Evolutionary conservation across 768 basidiomycete species (phyloP), one percentile per base, ranked within the genome.

Genomic region (Strobilomyces confusus): DNA sequence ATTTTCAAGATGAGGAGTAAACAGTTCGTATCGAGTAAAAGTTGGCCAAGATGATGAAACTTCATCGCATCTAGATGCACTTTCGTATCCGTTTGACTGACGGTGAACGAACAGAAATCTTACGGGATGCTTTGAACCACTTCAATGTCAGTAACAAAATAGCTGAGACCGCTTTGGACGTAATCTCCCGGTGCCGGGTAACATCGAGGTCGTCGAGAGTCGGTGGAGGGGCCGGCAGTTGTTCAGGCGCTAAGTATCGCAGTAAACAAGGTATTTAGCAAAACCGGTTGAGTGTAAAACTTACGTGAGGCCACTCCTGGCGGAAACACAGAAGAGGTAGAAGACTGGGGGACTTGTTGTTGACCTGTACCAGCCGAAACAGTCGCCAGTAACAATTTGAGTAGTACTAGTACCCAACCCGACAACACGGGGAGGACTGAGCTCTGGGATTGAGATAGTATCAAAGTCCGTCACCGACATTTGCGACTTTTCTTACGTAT

Each of bases 91-190:
- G 46, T 17, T 19, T 26, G 8, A 9, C 17, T 43, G n/a, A 32
- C 20, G 13, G 25, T 43, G 44, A 29, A 51, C 22, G 25, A 41
- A 20, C 17, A 37, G 46, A 44, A 44, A 11, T 79, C 93, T 69
- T 60, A 98, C 95, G 97, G 47, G 95, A 98, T 22, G 89, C 90
- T 72, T 98, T 98, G 78, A 98, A 95, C 97, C 97, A 99, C 69
- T 98, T 97, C 59, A 99, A 69, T 2, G 89, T 81, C 34, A 98
- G 74, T 6, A 98, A 72, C 25, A 99, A 70, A 52, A 98, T 97
- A 1, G 94, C 95, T 14, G 97, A 98, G 5, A 97, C 92, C 0
- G 94, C 94, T 69, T 99, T 99, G 12, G 92, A 92, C 0, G 92
- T 97, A 60, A 99, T 95, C 71, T 99, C 97, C 36, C 95, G 89